A percentile compares a stretch with the other conserved stretches of the same genome.
These are phyloP conservation scores for Eimeria sp. DNA, from an alignment of 169 alveolate species.

Conservation along the genomic window DNA sequence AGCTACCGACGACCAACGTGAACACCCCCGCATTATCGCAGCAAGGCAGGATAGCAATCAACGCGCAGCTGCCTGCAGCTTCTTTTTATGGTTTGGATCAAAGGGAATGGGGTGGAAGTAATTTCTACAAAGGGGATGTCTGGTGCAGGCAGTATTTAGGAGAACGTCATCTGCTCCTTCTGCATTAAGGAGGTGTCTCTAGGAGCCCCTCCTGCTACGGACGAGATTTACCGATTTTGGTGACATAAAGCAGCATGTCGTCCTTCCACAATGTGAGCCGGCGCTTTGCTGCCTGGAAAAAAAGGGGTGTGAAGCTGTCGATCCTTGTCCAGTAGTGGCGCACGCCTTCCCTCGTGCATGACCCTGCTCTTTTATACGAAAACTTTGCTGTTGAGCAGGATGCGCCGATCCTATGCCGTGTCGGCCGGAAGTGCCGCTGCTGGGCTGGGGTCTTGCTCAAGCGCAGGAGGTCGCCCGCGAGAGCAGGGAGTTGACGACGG, in stretches of 20 bases:
- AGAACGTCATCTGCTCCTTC: neutral
- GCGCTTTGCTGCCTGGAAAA: slow-evolving; percentile 31
- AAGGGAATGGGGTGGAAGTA: neutral
- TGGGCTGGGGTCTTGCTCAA: neutral
- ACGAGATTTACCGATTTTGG: slow-evolving; percentile 21
- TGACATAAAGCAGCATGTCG: slow-evolving; percentile 39
- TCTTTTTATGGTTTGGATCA: neutral
- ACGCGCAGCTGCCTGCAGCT: neutral
- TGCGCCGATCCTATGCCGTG: neutral
- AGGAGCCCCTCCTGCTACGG: neutral
- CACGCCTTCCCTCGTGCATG: neutral
- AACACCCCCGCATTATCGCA: neutral
- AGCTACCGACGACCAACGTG: neutral
- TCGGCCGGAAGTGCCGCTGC: neutral
- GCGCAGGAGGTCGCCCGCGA: neutral
- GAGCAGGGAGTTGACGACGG: neutral
- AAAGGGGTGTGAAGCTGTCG: slow-evolving; percentile 15
- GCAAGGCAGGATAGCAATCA: neutral
- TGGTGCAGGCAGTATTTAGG: neutral
- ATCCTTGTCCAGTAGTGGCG: slow-evolving; percentile 69
- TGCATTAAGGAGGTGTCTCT: neutral
- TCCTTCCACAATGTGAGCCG: slow-evolving; percentile 41
- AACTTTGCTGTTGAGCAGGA: neutral
- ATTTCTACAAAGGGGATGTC: neutral
- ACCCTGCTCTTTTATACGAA: neutral